phyloP scores from a whole-genome alignment of 78 protist genomes.

The Diacronema lutheri region DNA sequence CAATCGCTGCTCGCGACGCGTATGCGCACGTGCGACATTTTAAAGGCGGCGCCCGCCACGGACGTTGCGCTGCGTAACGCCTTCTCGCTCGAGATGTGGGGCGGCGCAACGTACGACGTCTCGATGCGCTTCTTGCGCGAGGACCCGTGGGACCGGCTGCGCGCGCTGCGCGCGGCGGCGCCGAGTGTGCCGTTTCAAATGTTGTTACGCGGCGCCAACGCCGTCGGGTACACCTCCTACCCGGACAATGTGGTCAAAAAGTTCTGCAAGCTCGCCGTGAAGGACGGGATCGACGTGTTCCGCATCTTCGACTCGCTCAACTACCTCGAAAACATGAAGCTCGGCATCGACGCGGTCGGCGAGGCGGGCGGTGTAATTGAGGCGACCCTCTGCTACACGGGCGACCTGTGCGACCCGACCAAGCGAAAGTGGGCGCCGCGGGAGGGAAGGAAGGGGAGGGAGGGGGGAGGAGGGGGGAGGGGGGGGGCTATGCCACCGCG shows the following conservation, averaged over 20 bases:
- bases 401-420: conserved; percentile 60
- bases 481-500: no score
- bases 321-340: conserved; percentile 62
- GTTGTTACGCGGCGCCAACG: conserved; percentile 69
- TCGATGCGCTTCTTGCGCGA: conserved; percentile 77
- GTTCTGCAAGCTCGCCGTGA: background rate
- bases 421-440: no score
- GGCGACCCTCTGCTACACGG: conserved; percentile 44
- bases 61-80: background rate
- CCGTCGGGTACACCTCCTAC: conserved; percentile 86
- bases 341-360: conserved; percentile 76
- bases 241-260: conserved; percentile 84
- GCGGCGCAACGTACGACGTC: conserved; percentile 94
- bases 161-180: conserved; percentile 57
- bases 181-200: conserved; percentile 80
- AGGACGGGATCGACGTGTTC: conserved; percentile 78
- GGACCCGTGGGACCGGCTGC: conserved; percentile 77
- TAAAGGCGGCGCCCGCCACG: conserved; percentile 16
- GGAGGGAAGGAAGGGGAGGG: no score
- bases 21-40: conserved; percentile 71
- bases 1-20: conserved; percentile 81
- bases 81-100: conserved; percentile 76
- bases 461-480: no score
- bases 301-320: conserved; percentile 90
- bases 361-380: conserved; percentile 43